phyloP scores from a whole-genome alignment of 805 yeast genomes.

The Torulaspora microellipsoides region DNA sequence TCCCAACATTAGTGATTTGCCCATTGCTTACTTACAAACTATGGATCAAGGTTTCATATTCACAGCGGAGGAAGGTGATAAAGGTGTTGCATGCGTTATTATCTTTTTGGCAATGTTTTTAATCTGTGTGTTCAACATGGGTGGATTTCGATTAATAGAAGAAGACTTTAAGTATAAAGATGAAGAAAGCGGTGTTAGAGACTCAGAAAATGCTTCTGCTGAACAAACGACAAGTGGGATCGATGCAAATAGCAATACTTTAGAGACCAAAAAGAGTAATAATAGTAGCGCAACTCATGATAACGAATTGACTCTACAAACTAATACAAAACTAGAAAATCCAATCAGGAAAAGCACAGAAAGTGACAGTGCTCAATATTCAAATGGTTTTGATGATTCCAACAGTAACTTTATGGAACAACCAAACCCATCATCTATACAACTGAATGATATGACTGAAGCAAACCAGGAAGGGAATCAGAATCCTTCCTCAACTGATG shows the following conservation, averaged over 20 bases:
- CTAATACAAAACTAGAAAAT: slow-evolving; percentile 6
- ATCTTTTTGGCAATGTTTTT: slow-evolving; percentile 68
- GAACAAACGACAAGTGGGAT: too few relatives aligned
- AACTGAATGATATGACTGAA: slow-evolving; percentile 1
- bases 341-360: slow-evolving; percentile 5
- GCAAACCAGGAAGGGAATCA: neutral
- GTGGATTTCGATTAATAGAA: slow-evolving; percentile 65
- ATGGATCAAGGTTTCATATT: slow-evolving; percentile 59
- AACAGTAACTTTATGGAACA: neutral
- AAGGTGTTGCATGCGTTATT: slow-evolving; percentile 81
- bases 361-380: slow-evolving; percentile 1
- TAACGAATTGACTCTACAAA: neutral
- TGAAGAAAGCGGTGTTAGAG: slow-evolving; percentile 20
- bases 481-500: neutral
- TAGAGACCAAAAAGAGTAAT: neutral
- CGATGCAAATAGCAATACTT: slow-evolving; percentile 1
- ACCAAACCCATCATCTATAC: slow-evolving; percentile 3
- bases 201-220: slow-evolving; percentile 1
- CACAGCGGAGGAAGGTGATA: slow-evolving; percentile 53
- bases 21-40: slow-evolving; percentile 71
- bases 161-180: slow-evolving; percentile 51
- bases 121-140: slow-evolving; percentile 65
- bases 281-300: neutral
- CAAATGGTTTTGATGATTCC: slow-evolving; percentile 1
- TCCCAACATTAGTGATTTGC: slow-evolving; percentile 72